A percentile compares a stretch with the other conserved stretches of the same genome.
Conservation (phyloP, 2,329 filamentous ascomycete genomes). For the Trichoderma atrobrunneum region DNA sequence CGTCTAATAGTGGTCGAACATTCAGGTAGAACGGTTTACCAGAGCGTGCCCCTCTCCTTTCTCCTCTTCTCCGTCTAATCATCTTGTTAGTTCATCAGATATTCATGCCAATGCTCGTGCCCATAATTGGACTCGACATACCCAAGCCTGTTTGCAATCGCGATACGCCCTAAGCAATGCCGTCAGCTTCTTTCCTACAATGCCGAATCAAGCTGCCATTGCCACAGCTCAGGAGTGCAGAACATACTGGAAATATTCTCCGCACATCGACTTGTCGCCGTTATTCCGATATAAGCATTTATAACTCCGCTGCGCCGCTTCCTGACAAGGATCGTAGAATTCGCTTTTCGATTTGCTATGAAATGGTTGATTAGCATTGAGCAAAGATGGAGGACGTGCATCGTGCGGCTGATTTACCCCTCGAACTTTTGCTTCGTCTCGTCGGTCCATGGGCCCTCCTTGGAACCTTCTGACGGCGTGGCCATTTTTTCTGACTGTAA, state of each 20-base stretch:
- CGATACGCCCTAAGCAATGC: conserved; percentile 69
- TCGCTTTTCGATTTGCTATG: conserved; percentile 81
- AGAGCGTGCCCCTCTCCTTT: conserved; percentile 24
- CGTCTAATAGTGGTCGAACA: no score
- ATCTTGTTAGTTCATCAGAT: background rate
- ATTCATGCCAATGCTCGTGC: background rate
- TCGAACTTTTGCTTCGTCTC: conserved; percentile 63
- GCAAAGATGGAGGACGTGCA: background rate
- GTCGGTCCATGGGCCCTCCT: conserved; percentile 51
- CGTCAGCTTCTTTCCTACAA: conserved; percentile 21
- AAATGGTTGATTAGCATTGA: background rate
- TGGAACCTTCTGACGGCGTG: conserved; percentile 23
- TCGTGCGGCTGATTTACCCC: conserved; percentile 45
- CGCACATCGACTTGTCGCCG: conserved; percentile 84
- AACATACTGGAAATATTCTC: conserved; percentile 90
- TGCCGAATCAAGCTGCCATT: background rate
- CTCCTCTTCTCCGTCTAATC: conserved; percentile 24
- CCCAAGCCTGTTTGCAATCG: conserved; percentile 94
- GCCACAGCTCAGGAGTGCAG: background rate
- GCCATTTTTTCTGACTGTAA: conserved; percentile 21
- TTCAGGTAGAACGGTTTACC: conserved; percentile 5
- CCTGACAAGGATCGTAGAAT: conserved; percentile 93
- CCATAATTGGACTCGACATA: conserved; percentile 40
- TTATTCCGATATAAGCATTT: conserved; percentile 85
- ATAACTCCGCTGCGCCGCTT: conserved; percentile 80